Evolutionary conservation across 2,329 filamentous ascomycete genomes (phyloP).

Genomic region (Cladosporium sp.): DNA sequence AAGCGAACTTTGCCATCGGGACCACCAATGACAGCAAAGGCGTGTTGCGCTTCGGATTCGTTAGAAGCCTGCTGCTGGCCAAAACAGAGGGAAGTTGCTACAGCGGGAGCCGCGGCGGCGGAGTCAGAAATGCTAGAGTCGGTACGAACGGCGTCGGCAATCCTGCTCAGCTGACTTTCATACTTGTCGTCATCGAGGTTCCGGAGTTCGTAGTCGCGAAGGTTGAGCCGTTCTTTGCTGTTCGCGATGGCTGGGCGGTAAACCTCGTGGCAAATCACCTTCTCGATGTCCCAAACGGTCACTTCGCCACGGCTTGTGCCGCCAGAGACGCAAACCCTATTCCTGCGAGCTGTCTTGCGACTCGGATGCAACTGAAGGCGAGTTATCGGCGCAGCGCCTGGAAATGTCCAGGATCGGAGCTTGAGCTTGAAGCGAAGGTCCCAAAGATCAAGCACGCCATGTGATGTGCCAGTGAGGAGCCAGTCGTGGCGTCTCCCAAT

Average conservation of each 20-base stretch:
- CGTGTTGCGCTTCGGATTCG: constrained; percentile 66
- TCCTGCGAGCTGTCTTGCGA: constrained; percentile 55
- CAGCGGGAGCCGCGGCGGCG: constrained; percentile 42
- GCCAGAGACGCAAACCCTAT: constrained; percentile 84
- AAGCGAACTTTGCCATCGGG: constrained; percentile 89
- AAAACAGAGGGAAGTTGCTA: constrained; percentile 68
- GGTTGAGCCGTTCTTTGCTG: constrained; percentile 39
- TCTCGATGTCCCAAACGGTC: constrained; percentile 93
- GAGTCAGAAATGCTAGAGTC: constrained; percentile 45
- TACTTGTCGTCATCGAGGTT: constrained; percentile 86
- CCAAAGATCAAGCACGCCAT: constrained; percentile 92
- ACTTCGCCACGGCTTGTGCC: constrained; percentile 85
- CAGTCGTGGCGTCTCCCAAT: constrained; percentile 83
- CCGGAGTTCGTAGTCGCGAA: constrained; percentile 73
- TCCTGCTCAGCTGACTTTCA: constrained; percentile 81
- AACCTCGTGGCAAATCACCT: constrained; percentile 80
- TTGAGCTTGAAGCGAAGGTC: constrained; percentile 91
- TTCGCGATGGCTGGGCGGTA: constrained; percentile 65
- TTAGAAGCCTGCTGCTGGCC: constrained; percentile 68
- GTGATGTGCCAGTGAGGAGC: constrained; percentile 86
- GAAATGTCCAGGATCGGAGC: constrained; percentile 82
- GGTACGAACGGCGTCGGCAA: constrained; percentile 62
- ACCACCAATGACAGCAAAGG: constrained; percentile 82
- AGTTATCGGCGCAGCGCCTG: constrained; percentile 75
- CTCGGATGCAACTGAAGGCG: constrained; percentile 71